phyloP scores from a whole-genome alignment of 2,329 filamentous ascomycete genomes.

The Sarocladium brachiariae region DNA sequence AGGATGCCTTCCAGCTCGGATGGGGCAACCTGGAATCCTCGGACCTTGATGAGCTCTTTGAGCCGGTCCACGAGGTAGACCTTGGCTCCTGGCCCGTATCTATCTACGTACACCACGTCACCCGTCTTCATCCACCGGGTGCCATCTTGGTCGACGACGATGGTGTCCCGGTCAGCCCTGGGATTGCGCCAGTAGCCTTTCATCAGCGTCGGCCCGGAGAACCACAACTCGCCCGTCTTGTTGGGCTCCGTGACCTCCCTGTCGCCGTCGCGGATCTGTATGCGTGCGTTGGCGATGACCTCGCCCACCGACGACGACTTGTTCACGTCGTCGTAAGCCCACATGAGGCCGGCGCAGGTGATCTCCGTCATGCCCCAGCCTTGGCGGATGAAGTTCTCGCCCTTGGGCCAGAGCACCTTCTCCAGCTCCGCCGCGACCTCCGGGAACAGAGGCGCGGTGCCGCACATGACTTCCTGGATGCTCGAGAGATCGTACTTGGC shows the following conservation, averaged over 20 bases:
- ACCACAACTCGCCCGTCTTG: conserved; percentile 69
- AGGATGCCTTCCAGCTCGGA: conserved; percentile 70
- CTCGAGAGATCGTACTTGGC: conserved; percentile 62
- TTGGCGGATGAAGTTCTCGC: conserved; percentile 41
- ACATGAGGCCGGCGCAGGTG: conserved; percentile 64
- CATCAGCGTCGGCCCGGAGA: conserved; percentile 66
- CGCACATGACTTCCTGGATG: conserved; percentile 51
- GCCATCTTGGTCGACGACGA: conserved; percentile 53
- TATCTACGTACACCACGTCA: conserved; percentile 65
- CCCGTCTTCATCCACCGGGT: conserved; percentile 67
- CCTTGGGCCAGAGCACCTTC: conserved; percentile 31
- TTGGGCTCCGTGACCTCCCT: conserved; percentile 59
- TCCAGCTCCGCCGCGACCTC: conserved; percentile 37
- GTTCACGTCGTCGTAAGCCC: conserved; percentile 27
- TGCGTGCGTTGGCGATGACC: conserved; percentile 12
- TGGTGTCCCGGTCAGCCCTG: conserved; percentile 66
- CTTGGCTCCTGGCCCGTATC: conserved; percentile 57
- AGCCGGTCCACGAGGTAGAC: conserved; percentile 73
- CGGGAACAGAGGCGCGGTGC: conserved; percentile 61
- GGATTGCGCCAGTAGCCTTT: conserved; percentile 74
- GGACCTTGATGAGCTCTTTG: conserved; percentile 61
- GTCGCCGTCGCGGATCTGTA: conserved; percentile 57
- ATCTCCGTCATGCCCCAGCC: conserved; percentile 86
- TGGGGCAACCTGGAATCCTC: conserved; percentile 70
- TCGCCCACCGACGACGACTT: neutral